Evolutionary conservation across 2,329 filamentous ascomycete genomes (phyloP).

Genomic region (Pyrenochaeta sp.): DNA sequence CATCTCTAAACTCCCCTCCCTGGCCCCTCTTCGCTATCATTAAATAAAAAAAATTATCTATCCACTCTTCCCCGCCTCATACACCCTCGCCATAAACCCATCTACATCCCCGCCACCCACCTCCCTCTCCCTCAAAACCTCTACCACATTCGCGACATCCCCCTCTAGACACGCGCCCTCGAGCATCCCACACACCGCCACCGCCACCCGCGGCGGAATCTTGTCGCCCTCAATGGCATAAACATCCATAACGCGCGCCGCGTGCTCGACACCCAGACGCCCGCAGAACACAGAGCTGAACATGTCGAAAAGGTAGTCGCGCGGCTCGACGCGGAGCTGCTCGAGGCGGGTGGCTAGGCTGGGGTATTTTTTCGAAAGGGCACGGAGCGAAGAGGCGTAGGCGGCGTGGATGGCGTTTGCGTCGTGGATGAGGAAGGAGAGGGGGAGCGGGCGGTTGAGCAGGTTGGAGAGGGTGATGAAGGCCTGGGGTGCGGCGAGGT

Average conservation of each 20-base stretch:
- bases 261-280: conserved; percentile 73
- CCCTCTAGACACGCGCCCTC: conserved; percentile 55
- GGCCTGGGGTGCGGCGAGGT: conserved; percentile 69
- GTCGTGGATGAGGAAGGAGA: conserved; percentile 78
- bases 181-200: conserved; percentile 66
- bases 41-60: not conserved
- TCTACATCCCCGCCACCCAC: conserved; percentile 29
- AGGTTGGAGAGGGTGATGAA: conserved; percentile 79
- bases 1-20: too few species aligned
- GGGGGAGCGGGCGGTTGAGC: conserved; percentile 75
- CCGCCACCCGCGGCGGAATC: conserved; percentile 72
- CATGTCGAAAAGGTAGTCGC: conserved; percentile 65
- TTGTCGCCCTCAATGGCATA: conserved; percentile 83
- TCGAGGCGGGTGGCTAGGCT: conserved; percentile 68
- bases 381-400: conserved; percentile 73
- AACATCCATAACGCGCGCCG: conserved; percentile 78
- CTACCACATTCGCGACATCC: conserved; percentile 36
- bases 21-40: too few species aligned
- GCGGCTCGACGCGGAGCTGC: conserved; percentile 49
- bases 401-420: conserved; percentile 71
- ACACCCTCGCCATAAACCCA: conserved; percentile 43
- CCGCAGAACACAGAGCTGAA: conserved; percentile 68
- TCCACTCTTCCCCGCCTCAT: conserved; percentile 45
- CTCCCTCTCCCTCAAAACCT: conserved; percentile 21
- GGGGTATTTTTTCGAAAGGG: conserved; percentile 69